Conservation (phyloP, 805 yeast genomes). For the Brettanomyces bruxellensis region DNA sequence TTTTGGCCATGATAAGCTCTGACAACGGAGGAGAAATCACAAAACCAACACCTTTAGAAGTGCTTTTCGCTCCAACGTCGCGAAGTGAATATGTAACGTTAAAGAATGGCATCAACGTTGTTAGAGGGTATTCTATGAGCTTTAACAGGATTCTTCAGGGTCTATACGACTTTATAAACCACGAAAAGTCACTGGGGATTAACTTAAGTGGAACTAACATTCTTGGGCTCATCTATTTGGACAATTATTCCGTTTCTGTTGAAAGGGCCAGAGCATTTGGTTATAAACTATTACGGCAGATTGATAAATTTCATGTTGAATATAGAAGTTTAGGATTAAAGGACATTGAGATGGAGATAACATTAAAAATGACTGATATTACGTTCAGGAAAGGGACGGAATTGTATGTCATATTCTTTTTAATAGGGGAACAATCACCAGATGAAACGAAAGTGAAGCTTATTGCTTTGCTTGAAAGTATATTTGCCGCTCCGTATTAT, state of each 20-base stretch:
- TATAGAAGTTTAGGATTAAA: not conserved
- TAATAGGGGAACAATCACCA: not conserved
- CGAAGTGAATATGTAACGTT: slow-evolving; percentile 2
- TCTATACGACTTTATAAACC: not conserved
- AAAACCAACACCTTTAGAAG: slow-evolving; percentile 1
- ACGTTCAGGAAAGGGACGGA: not conserved
- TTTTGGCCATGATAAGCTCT: slow-evolving; percentile 4
- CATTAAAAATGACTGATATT: slow-evolving; percentile 2
- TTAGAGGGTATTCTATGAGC: slow-evolving; percentile 1
- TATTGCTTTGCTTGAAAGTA: not conserved
- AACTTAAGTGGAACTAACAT: slow-evolving; percentile 5
- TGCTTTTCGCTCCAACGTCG: not conserved
- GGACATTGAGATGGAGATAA: slow-evolving; percentile 4
- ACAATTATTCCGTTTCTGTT: not conserved
- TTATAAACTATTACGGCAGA: not conserved
- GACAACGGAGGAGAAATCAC: slow-evolving; percentile 4
- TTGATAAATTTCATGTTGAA: not conserved
- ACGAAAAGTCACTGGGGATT: slow-evolving; percentile 5
- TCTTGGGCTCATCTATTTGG: slow-evolving; percentile 4
- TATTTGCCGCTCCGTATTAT: slow-evolving; percentile 3
- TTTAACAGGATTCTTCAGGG: not conserved
- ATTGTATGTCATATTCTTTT: slow-evolving; percentile 1
- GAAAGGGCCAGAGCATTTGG: slow-evolving; percentile 1
- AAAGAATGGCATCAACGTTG: slow-evolving; percentile 1
- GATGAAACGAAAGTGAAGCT: not conserved